Percentiles rank a stretch among this genome's conserved stretches.
Conservation (phyloP, 129 eudicot genomes). For the Kitagawia praeruptora region DNA sequence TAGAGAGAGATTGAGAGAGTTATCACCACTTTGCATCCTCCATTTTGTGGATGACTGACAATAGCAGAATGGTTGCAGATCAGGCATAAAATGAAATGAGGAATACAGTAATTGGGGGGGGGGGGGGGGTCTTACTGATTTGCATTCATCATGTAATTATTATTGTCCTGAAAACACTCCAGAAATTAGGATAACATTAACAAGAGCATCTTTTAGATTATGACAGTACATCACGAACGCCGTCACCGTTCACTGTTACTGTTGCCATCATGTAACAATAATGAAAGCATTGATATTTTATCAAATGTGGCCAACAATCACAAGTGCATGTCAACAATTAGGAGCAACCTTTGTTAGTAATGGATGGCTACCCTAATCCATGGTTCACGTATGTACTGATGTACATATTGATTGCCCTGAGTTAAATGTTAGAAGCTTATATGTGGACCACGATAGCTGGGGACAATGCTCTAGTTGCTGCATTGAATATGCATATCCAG, state of each 20-base stretch:
- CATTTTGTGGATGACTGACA: neutral
- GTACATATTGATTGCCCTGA: neutral
- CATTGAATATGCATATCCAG: too few species aligned
- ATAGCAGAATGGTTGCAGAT: too few species aligned
- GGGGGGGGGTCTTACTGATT: too few species aligned
- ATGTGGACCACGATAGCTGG: neutral
- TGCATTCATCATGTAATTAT: too few species aligned
- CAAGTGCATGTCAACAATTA: neutral
- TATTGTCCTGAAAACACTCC: neutral
- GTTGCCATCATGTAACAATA: neutral
- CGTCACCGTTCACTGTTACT: neutral
- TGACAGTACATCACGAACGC: neutral
- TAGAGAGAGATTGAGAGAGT: neutral
- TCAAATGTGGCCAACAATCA: neutral
- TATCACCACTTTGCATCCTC: neutral
- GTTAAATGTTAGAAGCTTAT: neutral
- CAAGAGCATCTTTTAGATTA: neutral
- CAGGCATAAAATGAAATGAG: too few species aligned
- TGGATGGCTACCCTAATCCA: neutral
- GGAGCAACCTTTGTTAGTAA: neutral
- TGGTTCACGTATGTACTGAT: neutral
- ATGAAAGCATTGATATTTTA: neutral
- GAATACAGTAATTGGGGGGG: too few species aligned
- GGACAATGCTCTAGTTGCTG: slow-evolving; percentile 5
- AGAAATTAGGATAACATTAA: neutral